Conservation (phyloP, 495 filamentous ascomycete species). For the Tirmania nivea region DNA sequence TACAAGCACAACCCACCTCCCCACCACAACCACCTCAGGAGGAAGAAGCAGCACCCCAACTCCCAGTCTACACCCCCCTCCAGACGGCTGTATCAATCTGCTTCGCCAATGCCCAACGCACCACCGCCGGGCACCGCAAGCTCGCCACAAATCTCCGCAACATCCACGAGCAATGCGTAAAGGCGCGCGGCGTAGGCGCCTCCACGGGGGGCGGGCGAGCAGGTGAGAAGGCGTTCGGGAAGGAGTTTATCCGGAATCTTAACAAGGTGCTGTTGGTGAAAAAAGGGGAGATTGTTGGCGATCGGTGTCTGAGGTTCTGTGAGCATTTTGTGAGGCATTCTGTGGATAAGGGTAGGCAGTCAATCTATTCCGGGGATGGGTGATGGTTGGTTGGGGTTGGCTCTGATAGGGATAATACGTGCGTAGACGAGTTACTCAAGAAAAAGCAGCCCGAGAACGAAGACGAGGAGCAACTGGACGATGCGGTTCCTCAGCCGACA, state of each 20-base stretch:
- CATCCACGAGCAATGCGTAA: constrained; percentile 71
- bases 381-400: constrained; percentile 12
- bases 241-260: constrained; percentile 62
- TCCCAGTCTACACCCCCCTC: constrained; percentile 7
- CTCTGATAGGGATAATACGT: background rate
- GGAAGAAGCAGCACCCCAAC: background rate
- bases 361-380: background rate
- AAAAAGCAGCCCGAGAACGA: constrained; percentile 1
- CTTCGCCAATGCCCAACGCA: constrained; percentile 72
- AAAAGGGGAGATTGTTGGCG: constrained; percentile 77
- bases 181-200: constrained; percentile 20
- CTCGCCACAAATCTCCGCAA: constrained; percentile 67
- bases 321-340: constrained; percentile 66
- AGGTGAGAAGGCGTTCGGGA: constrained; percentile 67
- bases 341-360: constrained; percentile 53
- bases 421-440: background rate
- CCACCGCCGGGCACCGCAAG: constrained; percentile 73
- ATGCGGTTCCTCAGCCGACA: constrained; percentile 49
- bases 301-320: constrained; percentile 63
- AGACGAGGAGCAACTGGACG: constrained; percentile 23
- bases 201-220: constrained; percentile 22
- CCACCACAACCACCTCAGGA: constrained; percentile 2
- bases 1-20: constrained; percentile 2
- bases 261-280: constrained; percentile 65
- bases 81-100: constrained; percentile 23